Base-by-base conservation (phyloP, 2,329 filamentous ascomycete genomes). In the Fusarium torulosum region DNA sequence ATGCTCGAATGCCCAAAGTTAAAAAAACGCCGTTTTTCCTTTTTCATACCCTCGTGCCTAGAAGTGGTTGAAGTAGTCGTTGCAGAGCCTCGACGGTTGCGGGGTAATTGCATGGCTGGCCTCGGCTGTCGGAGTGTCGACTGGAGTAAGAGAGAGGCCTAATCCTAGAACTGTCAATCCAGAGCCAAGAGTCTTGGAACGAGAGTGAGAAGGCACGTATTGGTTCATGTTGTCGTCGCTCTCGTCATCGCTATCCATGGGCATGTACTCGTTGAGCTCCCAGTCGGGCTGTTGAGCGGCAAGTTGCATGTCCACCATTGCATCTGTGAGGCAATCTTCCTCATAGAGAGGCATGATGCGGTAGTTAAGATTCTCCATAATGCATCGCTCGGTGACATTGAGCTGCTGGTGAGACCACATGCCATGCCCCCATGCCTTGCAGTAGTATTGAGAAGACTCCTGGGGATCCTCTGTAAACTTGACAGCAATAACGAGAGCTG, bases 401-500 rank as follows among this genome's bases (percentile, higher is more conserved):
- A 91, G 82, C 79, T 91, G 88, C 56, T 84, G 81, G 71, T 81
- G 83, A 4, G 86, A 84, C 88, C 89, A 91, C 46, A 84, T 71
- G 47, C 80, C 79, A 25, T 77, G 79, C 21, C 85, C 88, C 86
- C 88, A 90, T 27, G 75, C 76, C 17, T 79, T 71, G 63, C 81
- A 80, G 77, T 88, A 90, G 72, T 84, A 84, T 46, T 79, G 78
- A 2, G 86, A 86, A 6, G 81, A 77, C 63, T 84, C 81, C 70
- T 87, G 83, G 51, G 80, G 78, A 77, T 91, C 89, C 69, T 90
- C 86, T 43, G 85, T 81, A 71, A 90, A 91, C 77, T 91, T 91
- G 72, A 83, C 80, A n/a, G 88, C 87, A 53, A 91, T 86, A 65
- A 89, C 80, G 19, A 91, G 79, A 1, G 88, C 86, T 2, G 84